These are phyloP conservation scores for Macrocybe gigantea DNA, from an alignment of 768 basidiomycete genomes.

Conservation along the genomic window DNA sequence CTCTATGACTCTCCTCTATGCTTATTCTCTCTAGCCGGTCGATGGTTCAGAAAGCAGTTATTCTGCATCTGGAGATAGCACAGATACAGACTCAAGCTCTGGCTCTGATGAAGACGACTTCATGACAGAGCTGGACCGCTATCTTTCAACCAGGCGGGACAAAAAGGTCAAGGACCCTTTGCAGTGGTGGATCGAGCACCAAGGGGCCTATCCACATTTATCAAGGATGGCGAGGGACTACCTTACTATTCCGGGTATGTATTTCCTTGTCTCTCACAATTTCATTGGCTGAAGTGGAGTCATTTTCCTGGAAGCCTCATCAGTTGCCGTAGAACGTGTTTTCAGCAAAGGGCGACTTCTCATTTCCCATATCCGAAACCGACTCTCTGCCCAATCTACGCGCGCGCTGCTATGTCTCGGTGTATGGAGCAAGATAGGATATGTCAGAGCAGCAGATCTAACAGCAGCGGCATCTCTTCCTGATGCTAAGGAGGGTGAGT, in stretches of 20 bases:
- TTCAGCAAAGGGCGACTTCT: not conserved
- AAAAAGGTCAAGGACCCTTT: not conserved
- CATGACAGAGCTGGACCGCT: not conserved
- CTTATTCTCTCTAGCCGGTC: not conserved
- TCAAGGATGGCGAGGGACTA: not conserved
- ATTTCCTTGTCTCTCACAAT: not conserved
- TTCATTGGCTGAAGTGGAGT: not conserved
- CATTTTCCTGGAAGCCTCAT: not conserved
- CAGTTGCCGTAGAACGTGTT: not conserved
- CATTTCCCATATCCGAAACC: not conserved
- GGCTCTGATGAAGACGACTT: not conserved
- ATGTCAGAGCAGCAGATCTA: conserved; percentile 8
- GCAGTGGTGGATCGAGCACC: not conserved
- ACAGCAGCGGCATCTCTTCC: not conserved
- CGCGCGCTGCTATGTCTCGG: not conserved
- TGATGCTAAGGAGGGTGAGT: not conserved
- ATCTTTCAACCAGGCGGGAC: not conserved
- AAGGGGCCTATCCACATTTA: not conserved
- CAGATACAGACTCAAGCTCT: no score
- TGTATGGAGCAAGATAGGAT: conserved; percentile 14
- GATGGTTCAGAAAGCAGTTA: not conserved
- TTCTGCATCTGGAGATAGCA: no score
- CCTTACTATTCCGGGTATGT: not conserved
- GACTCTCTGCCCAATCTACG: not conserved
- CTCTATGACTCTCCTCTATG: not conserved